Conservation (phyloP, 805 yeast species). For the Kurtzmaniella fragi region DNA sequence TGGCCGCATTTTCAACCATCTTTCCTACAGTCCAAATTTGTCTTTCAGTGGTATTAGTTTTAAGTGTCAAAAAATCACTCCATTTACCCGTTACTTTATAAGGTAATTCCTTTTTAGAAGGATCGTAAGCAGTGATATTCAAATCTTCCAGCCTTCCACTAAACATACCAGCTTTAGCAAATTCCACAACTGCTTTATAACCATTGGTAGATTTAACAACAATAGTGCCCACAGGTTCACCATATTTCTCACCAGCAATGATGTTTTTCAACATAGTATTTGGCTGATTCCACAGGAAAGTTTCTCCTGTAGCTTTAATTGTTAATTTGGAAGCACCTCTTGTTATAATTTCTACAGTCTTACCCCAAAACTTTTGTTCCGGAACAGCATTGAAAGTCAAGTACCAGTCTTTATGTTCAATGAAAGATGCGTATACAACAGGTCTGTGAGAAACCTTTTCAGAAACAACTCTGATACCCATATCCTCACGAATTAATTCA, state of each 20-base stretch:
- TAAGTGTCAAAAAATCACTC: constrained; percentile 62
- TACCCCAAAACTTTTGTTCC: constrained; percentile 91
- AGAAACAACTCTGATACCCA: constrained; percentile 65
- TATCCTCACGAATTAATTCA: constrained; percentile 82
- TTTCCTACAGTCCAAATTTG: constrained; percentile 69
- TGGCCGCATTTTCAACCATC: constrained; percentile 50
- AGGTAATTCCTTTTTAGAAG: constrained; percentile 27
- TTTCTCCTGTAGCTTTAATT: constrained; percentile 58
- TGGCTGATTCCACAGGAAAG: constrained; percentile 80
- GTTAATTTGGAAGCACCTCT: constrained; percentile 62
- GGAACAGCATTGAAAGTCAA: constrained; percentile 63
- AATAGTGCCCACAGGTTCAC: constrained; percentile 75
- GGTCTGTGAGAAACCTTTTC: constrained; percentile 93
- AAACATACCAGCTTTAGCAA: constrained; percentile 81
- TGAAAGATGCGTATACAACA: constrained; percentile 73
- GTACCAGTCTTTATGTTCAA: constrained; percentile 72
- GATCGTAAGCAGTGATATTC: constrained; percentile 39
- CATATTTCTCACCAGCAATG: constrained; percentile 91
- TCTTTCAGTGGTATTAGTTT: constrained; percentile 35
- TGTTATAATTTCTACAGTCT: constrained; percentile 77
- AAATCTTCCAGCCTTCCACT: constrained; percentile 73
- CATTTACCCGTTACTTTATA: constrained; percentile 69
- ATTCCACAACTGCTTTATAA: constrained; percentile 62
- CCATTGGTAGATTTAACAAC: constrained; percentile 68
- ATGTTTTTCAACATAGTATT: constrained; percentile 77